A percentile compares a stretch with the other conserved stretches of the same genome.
Conservation (phyloP, 192 early-diverging fungal species). For the Radiomyces spectabilis region DNA sequence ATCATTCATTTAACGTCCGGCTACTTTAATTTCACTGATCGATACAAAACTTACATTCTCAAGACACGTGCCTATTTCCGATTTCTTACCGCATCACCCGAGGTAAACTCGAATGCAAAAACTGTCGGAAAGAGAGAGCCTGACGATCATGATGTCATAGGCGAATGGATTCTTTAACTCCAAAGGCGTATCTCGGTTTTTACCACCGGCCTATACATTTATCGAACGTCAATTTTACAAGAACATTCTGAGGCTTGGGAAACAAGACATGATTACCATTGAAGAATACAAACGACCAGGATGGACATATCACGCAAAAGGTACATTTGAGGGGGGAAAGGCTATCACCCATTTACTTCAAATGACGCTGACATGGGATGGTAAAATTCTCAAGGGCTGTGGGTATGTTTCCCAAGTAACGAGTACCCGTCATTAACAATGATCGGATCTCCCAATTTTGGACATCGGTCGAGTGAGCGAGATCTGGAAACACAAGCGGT, state of each 20-base stretch:
- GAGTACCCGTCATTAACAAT: conserved; percentile 63
- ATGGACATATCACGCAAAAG: conserved; percentile 98
- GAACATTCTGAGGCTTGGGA: conserved; percentile 31
- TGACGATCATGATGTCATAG: conserved; percentile 15
- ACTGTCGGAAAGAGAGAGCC: background rate
- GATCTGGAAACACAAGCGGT: conserved; percentile 87
- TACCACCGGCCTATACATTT: conserved; percentile 88
- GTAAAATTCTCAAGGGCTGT: conserved; percentile 63
- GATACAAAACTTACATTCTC: conserved; percentile 56
- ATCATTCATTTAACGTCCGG: conserved; percentile 74
- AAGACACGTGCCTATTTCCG: conserved; percentile 52
- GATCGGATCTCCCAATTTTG: conserved; percentile 92
- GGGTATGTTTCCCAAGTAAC: conserved; percentile 56
- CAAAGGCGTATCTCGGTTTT: conserved; percentile 73
- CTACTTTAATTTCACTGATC: conserved; percentile 87
- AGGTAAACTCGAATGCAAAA: conserved; percentile 35
- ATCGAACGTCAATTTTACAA: conserved; percentile 69
- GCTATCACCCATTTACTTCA: too few species aligned
- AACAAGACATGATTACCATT: conserved; percentile 50
- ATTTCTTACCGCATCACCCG: conserved; percentile 79
- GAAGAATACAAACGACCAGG: conserved; percentile 69
- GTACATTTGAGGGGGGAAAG: conserved; percentile 26
- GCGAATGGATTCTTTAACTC: conserved; percentile 92
- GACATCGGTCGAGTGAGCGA: conserved; percentile 81
- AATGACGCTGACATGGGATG: too few species aligned